Evolutionary conservation across 1,284 basidiomycete species (phyloP).

Genomic region (Ceratobasidium sp.): DNA sequence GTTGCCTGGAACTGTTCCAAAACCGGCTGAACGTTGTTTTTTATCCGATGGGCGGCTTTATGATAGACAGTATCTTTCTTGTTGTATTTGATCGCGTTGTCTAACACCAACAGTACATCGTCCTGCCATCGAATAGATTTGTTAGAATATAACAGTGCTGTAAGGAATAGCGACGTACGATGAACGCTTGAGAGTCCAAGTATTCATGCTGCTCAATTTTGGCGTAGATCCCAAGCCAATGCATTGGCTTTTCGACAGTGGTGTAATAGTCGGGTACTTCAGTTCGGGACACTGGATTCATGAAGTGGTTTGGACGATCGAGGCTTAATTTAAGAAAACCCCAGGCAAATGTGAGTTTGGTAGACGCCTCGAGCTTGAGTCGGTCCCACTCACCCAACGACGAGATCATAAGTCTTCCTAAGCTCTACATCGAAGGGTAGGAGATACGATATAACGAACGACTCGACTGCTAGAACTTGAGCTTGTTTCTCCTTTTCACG

Average conservation of each 20-base stretch:
- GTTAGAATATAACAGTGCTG: no score
- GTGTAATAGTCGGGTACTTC: constrained; percentile 95
- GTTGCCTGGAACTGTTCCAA: constrained; percentile 66
- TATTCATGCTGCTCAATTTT: constrained; percentile 86
- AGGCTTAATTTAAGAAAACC: no score
- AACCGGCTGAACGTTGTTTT: constrained; percentile 66
- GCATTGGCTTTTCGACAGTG: constrained; percentile 88
- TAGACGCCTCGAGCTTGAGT: not conserved
- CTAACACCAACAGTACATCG: constrained; percentile 83
- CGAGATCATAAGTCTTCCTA: constrained; percentile 73
- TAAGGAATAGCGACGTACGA: constrained; percentile 59
- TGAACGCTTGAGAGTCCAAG: constrained; percentile 77
- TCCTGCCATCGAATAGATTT: constrained; percentile 60
- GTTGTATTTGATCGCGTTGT: constrained; percentile 92
- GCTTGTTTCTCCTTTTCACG: constrained; percentile 86
- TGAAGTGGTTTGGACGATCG: constrained; percentile 81
- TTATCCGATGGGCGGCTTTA: constrained; percentile 77
- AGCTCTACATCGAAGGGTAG: constrained; percentile 74
- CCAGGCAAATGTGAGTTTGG: constrained; percentile 27
- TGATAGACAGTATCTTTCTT: constrained; percentile 76
- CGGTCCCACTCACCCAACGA: constrained; percentile 67
- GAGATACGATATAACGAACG: constrained; percentile 70
- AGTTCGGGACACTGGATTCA: constrained; percentile 78
- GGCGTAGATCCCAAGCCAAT: constrained; percentile 82
- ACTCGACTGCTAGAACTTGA: constrained; percentile 76